Conservation (phyloP, 2,329 filamentous ascomycete species). For the Aspergillus sp. region DNA sequence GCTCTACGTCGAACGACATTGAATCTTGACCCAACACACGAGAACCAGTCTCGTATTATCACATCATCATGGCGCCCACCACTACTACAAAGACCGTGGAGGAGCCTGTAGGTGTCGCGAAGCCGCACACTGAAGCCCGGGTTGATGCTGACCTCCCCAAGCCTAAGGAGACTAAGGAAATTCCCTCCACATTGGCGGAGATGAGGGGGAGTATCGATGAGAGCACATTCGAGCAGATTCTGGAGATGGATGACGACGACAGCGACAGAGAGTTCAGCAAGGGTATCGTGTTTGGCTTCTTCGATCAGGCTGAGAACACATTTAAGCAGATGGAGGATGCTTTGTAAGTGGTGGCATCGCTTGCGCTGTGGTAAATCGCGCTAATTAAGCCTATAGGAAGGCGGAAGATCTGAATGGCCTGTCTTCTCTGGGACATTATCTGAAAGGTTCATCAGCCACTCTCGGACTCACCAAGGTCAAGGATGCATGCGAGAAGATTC, state of each 20-base stretch:
- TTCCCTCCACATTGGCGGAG: slow-evolving; percentile 53
- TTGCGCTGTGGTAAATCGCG: background rate
- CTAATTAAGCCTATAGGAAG: slow-evolving; percentile 51
- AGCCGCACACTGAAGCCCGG: background rate
- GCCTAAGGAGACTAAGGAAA: slow-evolving; percentile 47
- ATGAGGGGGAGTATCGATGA: slow-evolving; percentile 77
- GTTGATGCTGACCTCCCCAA: slow-evolving; percentile 21
- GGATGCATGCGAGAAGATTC: slow-evolving; percentile 94
- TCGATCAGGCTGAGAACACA: slow-evolving; percentile 83
- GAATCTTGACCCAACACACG: background rate
- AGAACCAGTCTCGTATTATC: background rate
- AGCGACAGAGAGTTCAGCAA: slow-evolving; percentile 82
- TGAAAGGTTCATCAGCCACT: slow-evolving; percentile 96
- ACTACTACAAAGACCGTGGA: slow-evolving; percentile 30
- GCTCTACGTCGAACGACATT: slow-evolving; percentile 1
- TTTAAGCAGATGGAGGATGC: slow-evolving; percentile 80
- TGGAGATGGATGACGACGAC: slow-evolving; percentile 93
- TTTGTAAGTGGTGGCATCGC: slow-evolving; percentile 63
- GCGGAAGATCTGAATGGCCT: slow-evolving; percentile 70
- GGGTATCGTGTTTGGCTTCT: slow-evolving; percentile 88
- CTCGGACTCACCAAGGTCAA: slow-evolving; percentile 87
- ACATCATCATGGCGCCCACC: slow-evolving; percentile 29
- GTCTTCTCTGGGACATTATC: slow-evolving; percentile 85
- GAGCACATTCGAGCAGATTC: slow-evolving; percentile 85
- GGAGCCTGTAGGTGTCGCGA: slow-evolving; percentile 24